These are phyloP conservation scores for Kodamaea suecica DNA, from an alignment of 1,139 yeast species.

Conservation along the genomic window DNA sequence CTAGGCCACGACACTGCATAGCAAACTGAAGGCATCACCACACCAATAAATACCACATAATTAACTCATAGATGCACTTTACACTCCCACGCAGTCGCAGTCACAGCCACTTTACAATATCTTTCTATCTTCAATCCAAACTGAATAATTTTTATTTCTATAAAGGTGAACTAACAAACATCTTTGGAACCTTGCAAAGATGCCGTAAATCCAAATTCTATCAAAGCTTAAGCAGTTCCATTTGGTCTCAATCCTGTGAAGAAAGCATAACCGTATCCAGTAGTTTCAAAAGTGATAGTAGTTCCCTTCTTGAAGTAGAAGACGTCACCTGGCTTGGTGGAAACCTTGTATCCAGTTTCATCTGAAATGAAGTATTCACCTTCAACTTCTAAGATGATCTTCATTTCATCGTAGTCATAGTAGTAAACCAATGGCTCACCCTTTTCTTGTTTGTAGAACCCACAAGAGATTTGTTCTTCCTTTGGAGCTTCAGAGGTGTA, in stretches of 20 bases:
- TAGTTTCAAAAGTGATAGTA: constrained; percentile 63
- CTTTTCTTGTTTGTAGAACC: constrained; percentile 64
- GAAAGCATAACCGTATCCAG: constrained; percentile 61
- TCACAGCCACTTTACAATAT: too few species aligned
- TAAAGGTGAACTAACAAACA: too few species aligned
- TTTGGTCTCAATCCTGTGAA: constrained; percentile 62
- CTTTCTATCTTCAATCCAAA: too few species aligned
- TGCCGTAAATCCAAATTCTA: too few species aligned
- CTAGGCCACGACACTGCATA: too few species aligned
- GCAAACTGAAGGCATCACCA: too few species aligned
- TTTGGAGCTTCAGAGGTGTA: constrained; percentile 57
- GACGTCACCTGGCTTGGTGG: constrained; percentile 61
- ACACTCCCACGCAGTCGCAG: too few species aligned
- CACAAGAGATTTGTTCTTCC: constrained; percentile 59
- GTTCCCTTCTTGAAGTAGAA: constrained; percentile 64
- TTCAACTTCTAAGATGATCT: constrained; percentile 60
- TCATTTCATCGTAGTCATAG: constrained; percentile 69
- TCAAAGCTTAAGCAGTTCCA: constrained; percentile 24
- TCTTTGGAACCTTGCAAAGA: too few species aligned
- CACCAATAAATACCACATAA: too few species aligned
- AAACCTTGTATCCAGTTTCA: constrained; percentile 57
- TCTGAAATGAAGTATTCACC: constrained; percentile 62
- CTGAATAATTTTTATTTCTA: too few species aligned
- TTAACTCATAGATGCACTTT: too few species aligned
- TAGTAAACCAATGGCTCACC: constrained; percentile 65